These are phyloP conservation scores for Reticulascus tulasneorum DNA, from an alignment of 2,329 filamentous ascomycete species.

Conservation along the genomic window DNA sequence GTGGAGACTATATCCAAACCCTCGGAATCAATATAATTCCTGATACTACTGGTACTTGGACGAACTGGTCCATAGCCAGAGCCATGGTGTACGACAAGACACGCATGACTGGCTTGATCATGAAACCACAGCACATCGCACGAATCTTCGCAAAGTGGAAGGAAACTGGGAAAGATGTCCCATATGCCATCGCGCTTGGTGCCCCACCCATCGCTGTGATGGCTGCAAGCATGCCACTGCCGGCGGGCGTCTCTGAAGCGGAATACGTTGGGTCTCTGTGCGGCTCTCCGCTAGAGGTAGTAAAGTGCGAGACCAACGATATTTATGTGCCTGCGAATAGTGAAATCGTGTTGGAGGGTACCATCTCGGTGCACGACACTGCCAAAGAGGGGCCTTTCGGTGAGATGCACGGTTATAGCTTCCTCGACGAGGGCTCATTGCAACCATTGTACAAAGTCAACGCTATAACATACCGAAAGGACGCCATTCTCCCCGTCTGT, in stretches of 20 bases:
- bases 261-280: constrained; percentile 44
- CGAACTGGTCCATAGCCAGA: constrained; percentile 40
- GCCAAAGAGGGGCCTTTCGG: constrained; percentile 46
- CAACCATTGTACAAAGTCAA: constrained; percentile 39
- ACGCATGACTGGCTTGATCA: constrained; percentile 36
- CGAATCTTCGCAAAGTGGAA: constrained; percentile 44
- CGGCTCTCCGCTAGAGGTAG: constrained; percentile 39
- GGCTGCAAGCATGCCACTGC: constrained; percentile 44
- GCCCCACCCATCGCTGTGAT: constrained; percentile 46
- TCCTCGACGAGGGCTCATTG: background rate
- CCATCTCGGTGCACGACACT: constrained; percentile 37
- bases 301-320: constrained; percentile 49
- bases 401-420: constrained; percentile 27
- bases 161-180: constrained; percentile 38
- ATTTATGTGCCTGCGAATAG: constrained; percentile 43
- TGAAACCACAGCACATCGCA: constrained; percentile 41
- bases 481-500: constrained; percentile 45
- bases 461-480: constrained; percentile 41
- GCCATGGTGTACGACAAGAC: constrained; percentile 43
- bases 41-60: constrained; percentile 41
- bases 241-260: constrained; percentile 42
- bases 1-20: constrained; percentile 47
- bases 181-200: constrained; percentile 43
- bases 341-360: constrained; percentile 50
- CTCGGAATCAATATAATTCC: constrained; percentile 45